Evolutionary conservation across 768 basidiomycete species (phyloP), one percentile per base, ranked within the genome.

Genomic region (Rhodotorula babjevae): DNA sequence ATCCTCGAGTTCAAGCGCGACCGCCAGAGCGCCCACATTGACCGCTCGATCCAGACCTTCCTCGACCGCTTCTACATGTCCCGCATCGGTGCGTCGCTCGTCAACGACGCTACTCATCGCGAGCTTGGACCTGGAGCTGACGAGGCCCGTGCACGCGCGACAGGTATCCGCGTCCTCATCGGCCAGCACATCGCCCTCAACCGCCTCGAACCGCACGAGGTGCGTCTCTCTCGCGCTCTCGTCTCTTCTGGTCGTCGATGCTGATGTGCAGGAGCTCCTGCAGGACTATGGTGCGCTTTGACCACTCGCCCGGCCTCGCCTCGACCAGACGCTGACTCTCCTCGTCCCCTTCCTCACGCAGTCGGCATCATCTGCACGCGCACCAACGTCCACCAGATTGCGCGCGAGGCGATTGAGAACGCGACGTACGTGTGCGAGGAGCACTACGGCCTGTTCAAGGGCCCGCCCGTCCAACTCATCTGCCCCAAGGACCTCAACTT

Each of bases 401-500:
- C 95, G n/a, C 90, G 92, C 79, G 96, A 99, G 84, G 91, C 95
- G 0, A 97, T 98, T 77, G 95, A 99, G 81, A 98, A 99, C 81
- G 93, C 96, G 12, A 87, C 83, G 47, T 85, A 83, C 69, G 84
- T 85, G 25, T 96, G 94, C 83, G 94, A 96, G 82, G 94, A 97
- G 78, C 93, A 97, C 82, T 86, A 84, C 78, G 91, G 90, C 3
- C 89, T 99, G 85, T 95, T 97, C 87, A 90, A 89, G 77, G 92
- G 91, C 2, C 96, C 96, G 0, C 92, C 92, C 6, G 93, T 99
- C 25, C 92, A 98, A 78, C 90, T 99, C 72, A 92, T 97, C 77
- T 98, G 96, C 81, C 92, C 93, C 0, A 83, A 86, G 64, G 83
- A 90, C 78, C 87, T 99, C 75, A 85, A 86, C 29, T 97, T 98